Evolutionary conservation across 1,139 yeast genomes (phyloP), one percentile per base, ranked within the genome.

Genomic region (Tardiomyces digboiensis): DNA sequence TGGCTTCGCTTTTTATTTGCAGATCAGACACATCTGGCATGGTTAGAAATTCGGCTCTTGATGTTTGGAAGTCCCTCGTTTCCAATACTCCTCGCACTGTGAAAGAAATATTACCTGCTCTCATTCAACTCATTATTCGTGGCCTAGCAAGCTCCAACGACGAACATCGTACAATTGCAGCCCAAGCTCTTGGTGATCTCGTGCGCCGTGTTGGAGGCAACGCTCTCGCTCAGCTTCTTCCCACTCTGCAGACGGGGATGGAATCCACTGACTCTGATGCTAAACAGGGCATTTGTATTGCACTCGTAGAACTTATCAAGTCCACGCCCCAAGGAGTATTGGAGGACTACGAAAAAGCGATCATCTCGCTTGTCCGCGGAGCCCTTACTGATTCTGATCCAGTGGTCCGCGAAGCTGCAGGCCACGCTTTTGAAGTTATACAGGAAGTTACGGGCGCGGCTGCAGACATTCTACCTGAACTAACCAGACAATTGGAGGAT

Each of bases 11-110:
- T 53, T 93, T 89, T 63, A 80, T 93, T 41, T 88, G 97, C 64
- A 88, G 98, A 63, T 84, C 95, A 26, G 99, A 93, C 70, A 78
- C 81, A 41, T 78, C 93, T 40, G 87, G 87, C 55, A 74, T 82
- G 58, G 98, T 93, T 23, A 81, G 98, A 57, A 79, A 79, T 53
- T 86, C 95, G 38, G 81, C 97, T n/a, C 78, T 87, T 50, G 97
- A 91, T 56, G 89, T 93, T 44, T 93, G 99, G 99, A 89, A 89
- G 67, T 88, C 95, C 0, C 72, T 93, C 63, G 97, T 93, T 45
- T 84, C 95, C 45, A 91, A 91, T 61, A 91, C 98, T 33, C 98
- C 98, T 40, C 80, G 84, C 63, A 87, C 96, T n/a, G 83, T 91
- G 45, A 91, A 86, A 70, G 97, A 89, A 61, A 85, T 91, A 48